A percentile compares a stretch with the other conserved stretches of the same genome.
Conservation (phyloP, 495 filamentous ascomycete genomes). For the Aspergillus cristatus region DNA sequence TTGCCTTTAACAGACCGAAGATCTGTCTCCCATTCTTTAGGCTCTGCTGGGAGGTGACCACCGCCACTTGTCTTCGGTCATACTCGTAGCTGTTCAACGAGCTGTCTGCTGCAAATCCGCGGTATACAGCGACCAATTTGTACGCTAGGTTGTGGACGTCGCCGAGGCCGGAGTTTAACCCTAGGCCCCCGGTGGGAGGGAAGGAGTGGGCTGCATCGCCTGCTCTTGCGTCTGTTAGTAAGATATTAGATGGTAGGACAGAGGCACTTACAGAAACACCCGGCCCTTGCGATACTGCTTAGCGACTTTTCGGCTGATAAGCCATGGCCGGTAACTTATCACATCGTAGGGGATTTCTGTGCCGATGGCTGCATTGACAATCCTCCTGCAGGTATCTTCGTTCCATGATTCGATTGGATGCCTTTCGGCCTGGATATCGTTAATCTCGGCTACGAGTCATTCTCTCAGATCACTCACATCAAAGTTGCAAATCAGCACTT, state of each 20-base stretch:
- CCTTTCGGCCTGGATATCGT: constrained; percentile 10
- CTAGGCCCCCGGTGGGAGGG: constrained; percentile 25
- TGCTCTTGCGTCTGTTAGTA: constrained; percentile 27
- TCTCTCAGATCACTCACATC: constrained; percentile 13
- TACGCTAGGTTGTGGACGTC: constrained; percentile 28
- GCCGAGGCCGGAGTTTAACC: constrained; percentile 25
- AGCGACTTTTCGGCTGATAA: constrained; percentile 31
- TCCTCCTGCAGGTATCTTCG: constrained; percentile 22
- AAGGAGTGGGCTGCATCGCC: constrained; percentile 43
- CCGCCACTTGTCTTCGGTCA: constrained; percentile 24
- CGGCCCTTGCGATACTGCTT: constrained; percentile 19
- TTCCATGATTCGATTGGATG: constrained; percentile 28
- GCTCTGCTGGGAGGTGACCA: constrained; percentile 24
- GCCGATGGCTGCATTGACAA: constrained; percentile 25
- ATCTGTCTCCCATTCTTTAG: constrained; percentile 30
- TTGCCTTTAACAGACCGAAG: constrained; percentile 20
- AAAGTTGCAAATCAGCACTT: constrained; percentile 33
- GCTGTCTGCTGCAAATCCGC: constrained; percentile 10
- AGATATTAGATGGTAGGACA: not conserved
- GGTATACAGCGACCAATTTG: constrained; percentile 23
- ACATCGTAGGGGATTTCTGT: constrained; percentile 24
- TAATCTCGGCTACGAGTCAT: constrained; percentile 1
- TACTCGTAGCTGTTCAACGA: constrained; percentile 18
- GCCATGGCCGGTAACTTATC: constrained; percentile 30
- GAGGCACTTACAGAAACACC: constrained; percentile 26